A percentile compares a stretch with the other conserved stretches of the same genome.
These are phyloP conservation scores for Neurospora tetraspora DNA, from an alignment of 495 filamentous ascomycete genomes.

Conservation along the genomic window DNA sequence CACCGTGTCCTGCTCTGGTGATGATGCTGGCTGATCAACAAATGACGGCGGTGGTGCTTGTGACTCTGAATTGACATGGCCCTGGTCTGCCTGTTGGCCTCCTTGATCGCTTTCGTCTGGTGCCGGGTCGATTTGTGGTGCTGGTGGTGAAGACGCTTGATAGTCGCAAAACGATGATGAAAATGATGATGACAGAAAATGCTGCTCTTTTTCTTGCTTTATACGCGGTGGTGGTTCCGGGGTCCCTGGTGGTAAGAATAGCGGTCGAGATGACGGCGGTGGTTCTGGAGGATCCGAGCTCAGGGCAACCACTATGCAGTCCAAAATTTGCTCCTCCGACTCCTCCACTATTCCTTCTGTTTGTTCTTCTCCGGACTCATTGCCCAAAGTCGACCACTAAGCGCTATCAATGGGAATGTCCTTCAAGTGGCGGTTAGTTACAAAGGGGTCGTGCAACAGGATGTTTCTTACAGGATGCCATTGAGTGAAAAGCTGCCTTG, in stretches of 20 bases:
- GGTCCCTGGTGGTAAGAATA: neutral
- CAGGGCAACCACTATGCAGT: neutral
- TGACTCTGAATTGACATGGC: neutral
- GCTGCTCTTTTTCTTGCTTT: neutral
- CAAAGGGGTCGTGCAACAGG: neutral
- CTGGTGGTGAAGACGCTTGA: neutral
- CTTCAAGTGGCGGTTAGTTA: slow-evolving; percentile 1
- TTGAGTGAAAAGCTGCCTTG: neutral
- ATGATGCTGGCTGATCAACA: neutral
- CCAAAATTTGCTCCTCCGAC: neutral
- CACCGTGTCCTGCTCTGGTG: neutral
- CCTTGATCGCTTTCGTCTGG: neutral
- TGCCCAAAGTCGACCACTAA: slow-evolving; percentile 8
- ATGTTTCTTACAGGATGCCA: neutral
- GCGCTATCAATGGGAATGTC: slow-evolving; percentile 6
- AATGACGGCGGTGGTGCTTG: neutral
- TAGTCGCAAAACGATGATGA: neutral
- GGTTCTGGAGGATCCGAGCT: neutral
- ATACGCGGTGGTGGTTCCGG: neutral
- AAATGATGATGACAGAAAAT: neutral
- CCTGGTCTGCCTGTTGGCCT: neutral
- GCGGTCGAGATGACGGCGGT: neutral
- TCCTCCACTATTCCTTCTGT: neutral
- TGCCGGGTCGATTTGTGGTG: neutral
- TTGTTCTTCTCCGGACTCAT: neutral